Evolutionary conservation across 306 rosid genomes (phyloP).

Genomic region (Gastrolobium villosum): DNA sequence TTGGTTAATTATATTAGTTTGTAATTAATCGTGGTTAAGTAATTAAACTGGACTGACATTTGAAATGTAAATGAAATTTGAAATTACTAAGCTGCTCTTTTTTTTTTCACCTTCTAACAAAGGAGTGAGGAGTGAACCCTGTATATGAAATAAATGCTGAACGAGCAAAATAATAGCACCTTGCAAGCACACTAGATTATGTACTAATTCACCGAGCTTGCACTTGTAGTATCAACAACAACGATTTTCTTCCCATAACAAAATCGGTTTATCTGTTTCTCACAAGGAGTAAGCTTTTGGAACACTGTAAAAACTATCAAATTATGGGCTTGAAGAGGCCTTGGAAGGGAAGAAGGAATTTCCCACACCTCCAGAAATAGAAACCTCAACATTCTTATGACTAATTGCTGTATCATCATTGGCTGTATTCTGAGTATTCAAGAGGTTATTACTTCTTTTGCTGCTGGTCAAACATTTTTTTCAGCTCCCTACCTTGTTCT

Average conservation of each 20-base stretch:
- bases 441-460: slow-evolving; percentile 51
- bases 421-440: slow-evolving; percentile 34
- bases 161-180: not conserved
- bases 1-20: not conserved
- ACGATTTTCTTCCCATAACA: slow-evolving; percentile 43
- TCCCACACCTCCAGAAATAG: slow-evolving; percentile 40
- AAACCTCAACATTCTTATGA: slow-evolving; percentile 43
- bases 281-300: slow-evolving; percentile 36
- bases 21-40: not conserved
- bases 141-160: not conserved
- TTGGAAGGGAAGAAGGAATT: slow-evolving; percentile 50
- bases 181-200: slow-evolving; percentile 24
- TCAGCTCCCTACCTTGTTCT: slow-evolving; percentile 70
- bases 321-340: slow-evolving; percentile 1
- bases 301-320: slow-evolving; percentile 29
- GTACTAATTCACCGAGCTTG: slow-evolving; percentile 29
- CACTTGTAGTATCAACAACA: slow-evolving; percentile 35
- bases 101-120: not conserved
- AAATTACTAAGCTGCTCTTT: no score
- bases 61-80: no score
- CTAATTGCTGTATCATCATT: slow-evolving; percentile 45
- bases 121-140: not conserved
- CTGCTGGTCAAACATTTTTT: slow-evolving; percentile 64
- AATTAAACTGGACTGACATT: not conserved
- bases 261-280: slow-evolving; percentile 33